These are phyloP conservation scores for Amanita pseudoporphyria DNA, from an alignment of 768 basidiomycete genomes.

Conservation along the genomic window DNA sequence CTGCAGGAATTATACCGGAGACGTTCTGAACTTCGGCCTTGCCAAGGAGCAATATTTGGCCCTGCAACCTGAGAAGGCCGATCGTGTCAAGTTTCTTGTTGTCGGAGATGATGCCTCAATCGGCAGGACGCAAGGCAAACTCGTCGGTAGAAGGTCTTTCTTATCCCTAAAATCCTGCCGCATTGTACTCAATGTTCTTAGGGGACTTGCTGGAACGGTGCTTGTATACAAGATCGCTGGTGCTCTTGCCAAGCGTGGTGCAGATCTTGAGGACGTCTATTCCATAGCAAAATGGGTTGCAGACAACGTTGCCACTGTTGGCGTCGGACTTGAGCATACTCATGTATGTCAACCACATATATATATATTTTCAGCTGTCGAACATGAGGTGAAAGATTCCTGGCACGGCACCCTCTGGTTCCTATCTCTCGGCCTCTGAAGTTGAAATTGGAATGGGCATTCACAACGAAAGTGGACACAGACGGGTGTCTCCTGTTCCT, in stretches of 20 bases:
- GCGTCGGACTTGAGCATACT: constrained; percentile 82
- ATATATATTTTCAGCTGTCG: not conserved
- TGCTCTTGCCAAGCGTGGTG: constrained; percentile 64
- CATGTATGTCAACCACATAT: constrained; percentile 42
- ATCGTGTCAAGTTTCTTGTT: constrained; percentile 64
- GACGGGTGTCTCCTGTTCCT: constrained; percentile 61
- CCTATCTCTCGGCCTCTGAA: constrained; percentile 49
- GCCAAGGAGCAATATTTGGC: constrained; percentile 81
- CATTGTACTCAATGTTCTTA: constrained; percentile 16
- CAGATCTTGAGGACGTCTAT: constrained; percentile 59
- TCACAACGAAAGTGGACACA: constrained; percentile 80
- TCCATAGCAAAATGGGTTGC: constrained; percentile 55
- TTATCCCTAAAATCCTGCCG: not conserved
- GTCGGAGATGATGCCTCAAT: constrained; percentile 91
- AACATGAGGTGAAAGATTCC: constrained; percentile 44
- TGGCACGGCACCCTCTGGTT: constrained; percentile 52
- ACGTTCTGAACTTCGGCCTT: constrained; percentile 85
- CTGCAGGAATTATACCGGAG: constrained; percentile 78
- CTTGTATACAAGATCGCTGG: constrained; percentile 90
- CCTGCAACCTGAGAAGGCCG: constrained; percentile 53
- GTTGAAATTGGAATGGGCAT: constrained; percentile 89
- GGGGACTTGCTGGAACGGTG: constrained; percentile 75
- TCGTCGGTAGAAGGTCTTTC: constrained; percentile 70
- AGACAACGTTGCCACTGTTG: constrained; percentile 67
- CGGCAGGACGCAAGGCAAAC: constrained; percentile 66